Evolutionary conservation across 2,329 filamentous ascomycete genomes (phyloP), one percentile per base, ranked within the genome.

Genomic region (Ceratocystis destructans): DNA sequence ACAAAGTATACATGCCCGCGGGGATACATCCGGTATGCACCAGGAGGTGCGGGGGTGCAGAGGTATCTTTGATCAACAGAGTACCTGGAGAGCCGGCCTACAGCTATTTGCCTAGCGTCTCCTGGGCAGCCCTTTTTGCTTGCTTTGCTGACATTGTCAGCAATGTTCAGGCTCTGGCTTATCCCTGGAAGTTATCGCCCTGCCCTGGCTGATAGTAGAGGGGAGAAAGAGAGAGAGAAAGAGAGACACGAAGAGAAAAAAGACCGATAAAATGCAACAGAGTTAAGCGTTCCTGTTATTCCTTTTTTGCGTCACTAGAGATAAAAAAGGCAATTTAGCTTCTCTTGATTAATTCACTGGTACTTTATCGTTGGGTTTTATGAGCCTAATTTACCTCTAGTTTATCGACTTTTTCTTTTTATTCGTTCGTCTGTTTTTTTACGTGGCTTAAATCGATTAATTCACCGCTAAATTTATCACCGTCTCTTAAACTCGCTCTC

Each of bases 351-450:
- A 5, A 62, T 44, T 44, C 22, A 8, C 28, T 25, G 31, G n/a
- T 2, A 44, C 25, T 62, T 62, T 62, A 25, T 17, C n/a, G 2
- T 17, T n/a, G 22, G 15, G 15, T 45, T 15, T 45, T 28, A 12
- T 45, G 17, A 12, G 3, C 31, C 31, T n/a, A 17, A 17, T 62
- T 15, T 44, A 6, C 8, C n/a, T 28, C 20, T 17, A 22, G 3
- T 62, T 62, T 33, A 46, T 28, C 15, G 41, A n/a, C 33, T 6
- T 41, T 46, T 45, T 48, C 37, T 5, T n/a, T 25, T 22, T 41
- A 15, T 46, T 62, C 37, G 37, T 45, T 62, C 61, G 15, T 45
- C 37, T 62, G 55, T 25, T 59, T 59, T 55, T 55, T 62, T 62
- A 7, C 31, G 28, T 48, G 37, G 22, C 25, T 62, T 31, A 46